phyloP scores from a whole-genome alignment of 305 asterid genomes.

The Petunia hybrid region DNA sequence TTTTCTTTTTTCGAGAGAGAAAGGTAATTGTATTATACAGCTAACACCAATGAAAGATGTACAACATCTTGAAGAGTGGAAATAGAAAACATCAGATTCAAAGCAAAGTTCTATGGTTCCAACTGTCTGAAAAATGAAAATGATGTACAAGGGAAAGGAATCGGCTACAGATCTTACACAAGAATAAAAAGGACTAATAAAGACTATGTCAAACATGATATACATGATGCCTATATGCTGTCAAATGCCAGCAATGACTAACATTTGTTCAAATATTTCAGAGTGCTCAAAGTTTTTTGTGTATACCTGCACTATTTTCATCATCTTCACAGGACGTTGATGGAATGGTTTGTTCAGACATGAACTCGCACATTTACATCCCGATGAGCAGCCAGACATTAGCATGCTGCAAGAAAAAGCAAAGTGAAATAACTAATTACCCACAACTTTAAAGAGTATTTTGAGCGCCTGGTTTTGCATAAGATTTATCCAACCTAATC shows the following conservation, averaged over 20 bases:
- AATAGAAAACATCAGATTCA: constrained; percentile 15
- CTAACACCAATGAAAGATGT: background rate
- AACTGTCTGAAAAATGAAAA: constrained; percentile 19
- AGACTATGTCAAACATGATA: background rate
- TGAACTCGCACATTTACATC: constrained; percentile 85
- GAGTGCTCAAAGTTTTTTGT: constrained; percentile 3
- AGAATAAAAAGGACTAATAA: background rate
- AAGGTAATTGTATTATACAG: no score
- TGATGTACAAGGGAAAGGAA: constrained; percentile 4
- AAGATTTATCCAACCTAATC: constrained; percentile 19
- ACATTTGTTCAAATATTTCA: constrained; percentile 7
- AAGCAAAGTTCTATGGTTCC: constrained; percentile 21
- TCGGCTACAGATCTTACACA: background rate
- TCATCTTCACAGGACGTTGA: constrained; percentile 83
- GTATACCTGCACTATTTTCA: constrained; percentile 84
- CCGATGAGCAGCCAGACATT: constrained; percentile 88
- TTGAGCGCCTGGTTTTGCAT: background rate
- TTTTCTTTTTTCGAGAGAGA: no score
- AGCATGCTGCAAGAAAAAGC: constrained; percentile 67
- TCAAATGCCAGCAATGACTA: background rate
- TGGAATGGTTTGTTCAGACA: constrained; percentile 95
- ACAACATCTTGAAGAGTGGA: constrained; percentile 17
- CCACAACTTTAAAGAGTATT: background rate
- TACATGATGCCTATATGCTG: background rate
- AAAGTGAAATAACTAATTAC: constrained; percentile 10